Percentiles rank a stretch among this genome's conserved stretches.
Conservation (phyloP, 1,284 basidiomycete genomes). For the Sporisorium exsertum region DNA sequence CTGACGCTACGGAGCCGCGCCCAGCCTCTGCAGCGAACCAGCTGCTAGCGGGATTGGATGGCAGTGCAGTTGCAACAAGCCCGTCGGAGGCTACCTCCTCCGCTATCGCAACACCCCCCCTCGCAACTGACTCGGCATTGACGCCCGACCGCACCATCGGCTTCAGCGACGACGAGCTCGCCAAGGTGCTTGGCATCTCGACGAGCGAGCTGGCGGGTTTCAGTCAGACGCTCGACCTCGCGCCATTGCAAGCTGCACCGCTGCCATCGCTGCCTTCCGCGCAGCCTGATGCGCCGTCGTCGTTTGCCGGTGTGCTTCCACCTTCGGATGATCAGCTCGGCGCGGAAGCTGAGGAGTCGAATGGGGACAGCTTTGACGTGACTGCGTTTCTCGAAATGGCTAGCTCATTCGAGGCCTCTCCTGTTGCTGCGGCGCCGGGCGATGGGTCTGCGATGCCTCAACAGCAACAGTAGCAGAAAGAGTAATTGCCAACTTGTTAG, state of each 20-base stretch:
- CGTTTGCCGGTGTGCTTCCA: not conserved
- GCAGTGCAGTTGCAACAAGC: not conserved
- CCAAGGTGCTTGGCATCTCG: conserved; percentile 48
- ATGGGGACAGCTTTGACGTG: conserved; percentile 32
- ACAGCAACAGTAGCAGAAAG: not conserved
- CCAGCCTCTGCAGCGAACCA: not conserved
- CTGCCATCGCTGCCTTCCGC: not conserved
- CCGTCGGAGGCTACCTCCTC: conserved; percentile 22
- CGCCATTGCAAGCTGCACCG: conserved; percentile 4
- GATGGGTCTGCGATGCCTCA: not conserved
- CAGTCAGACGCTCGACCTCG: conserved; percentile 40
- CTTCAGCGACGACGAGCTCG: conserved; percentile 47
- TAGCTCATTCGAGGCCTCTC: conserved; percentile 16
- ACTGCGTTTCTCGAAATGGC: conserved; percentile 44
- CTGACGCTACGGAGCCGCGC: not conserved
- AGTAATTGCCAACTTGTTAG: not conserved
- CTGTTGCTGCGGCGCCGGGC: not conserved
- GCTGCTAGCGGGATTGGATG: not conserved
- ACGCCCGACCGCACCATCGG: conserved; percentile 21
- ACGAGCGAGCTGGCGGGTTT: conserved; percentile 41
- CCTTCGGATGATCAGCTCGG: not conserved
- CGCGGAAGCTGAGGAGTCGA: not conserved
- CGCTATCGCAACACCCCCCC: conserved; percentile 17
- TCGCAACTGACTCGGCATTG: conserved; percentile 9
- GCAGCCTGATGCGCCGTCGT: not conserved